A percentile compares a stretch with the other conserved stretches of the same genome.
Evolutionary conservation across 2,329 filamentous ascomycete genomes (phyloP).

Genomic region (Talaromyces verruculosus): DNA sequence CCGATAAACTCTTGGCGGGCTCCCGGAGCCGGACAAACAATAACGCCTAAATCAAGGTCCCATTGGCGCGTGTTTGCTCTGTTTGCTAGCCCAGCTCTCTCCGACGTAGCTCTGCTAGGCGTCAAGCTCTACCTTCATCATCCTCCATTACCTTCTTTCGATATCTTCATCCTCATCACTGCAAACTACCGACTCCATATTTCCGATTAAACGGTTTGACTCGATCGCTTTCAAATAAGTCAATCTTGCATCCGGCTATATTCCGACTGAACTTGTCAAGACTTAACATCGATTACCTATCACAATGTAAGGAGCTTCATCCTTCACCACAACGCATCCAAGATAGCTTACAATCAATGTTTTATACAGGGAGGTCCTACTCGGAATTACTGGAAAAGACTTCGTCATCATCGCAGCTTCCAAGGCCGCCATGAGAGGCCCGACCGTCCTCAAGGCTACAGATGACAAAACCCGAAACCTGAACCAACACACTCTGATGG

Average conservation of each 20-base stretch:
- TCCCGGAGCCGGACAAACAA: conserved; percentile 21
- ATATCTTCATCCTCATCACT: not conserved
- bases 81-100: conserved; percentile 30
- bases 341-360: conserved; percentile 8
- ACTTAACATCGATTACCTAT: conserved; percentile 3
- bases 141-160: not conserved
- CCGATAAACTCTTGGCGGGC: conserved; percentile 25
- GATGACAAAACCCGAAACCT: conserved; percentile 95
- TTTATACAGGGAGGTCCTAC: conserved; percentile 82
- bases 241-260: not conserved
- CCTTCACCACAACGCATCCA: not conserved
- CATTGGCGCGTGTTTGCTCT: conserved; percentile 27
- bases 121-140: conserved; percentile 35
- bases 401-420: conserved; percentile 97
- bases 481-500: conserved; percentile 93
- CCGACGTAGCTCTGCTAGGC: conserved; percentile 31
- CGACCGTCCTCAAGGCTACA: conserved; percentile 87
- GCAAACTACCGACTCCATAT: too few relatives aligned
- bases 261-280: not conserved
- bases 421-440: conserved; percentile 96
- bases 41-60: conserved; percentile 32
- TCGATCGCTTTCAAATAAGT: not conserved
- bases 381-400: conserved; percentile 98
- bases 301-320: conserved; percentile 20
- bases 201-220: not conserved